Base-by-base conservation (phyloP, 1,284 basidiomycete species). In the Cutaneotrichosporon cutaneum region DNA sequence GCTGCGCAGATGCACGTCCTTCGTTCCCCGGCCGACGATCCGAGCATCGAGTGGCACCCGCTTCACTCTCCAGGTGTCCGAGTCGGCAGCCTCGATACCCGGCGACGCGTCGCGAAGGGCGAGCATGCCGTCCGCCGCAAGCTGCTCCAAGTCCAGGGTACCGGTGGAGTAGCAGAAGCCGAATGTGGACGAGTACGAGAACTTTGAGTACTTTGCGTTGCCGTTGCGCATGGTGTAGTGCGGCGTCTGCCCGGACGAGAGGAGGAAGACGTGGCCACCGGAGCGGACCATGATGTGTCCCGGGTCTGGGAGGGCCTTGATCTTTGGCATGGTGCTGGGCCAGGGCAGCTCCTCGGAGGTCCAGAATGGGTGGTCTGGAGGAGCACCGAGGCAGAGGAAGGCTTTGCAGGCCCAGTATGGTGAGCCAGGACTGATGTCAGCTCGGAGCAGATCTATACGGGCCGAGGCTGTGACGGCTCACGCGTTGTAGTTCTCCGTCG, bases 401-500 rank as follows among this genome's bases (percentile, higher is more conserved):
- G 88, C 86, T 70, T 90, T 89, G 81, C 87, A 90, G 71, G 86
- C 88, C 89, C 89, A 90, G 77, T 90, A 91, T 1, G 87, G 87
- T n/a, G 87, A 89, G 10, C 77, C 62, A 1, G 88, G 87, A 0
- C 87, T 88, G 73, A 89, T 90, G 79, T 90, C 90, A 77, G 88
- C 89, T 73, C 30, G 30, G 30, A 9, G 9, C 16, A 86, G 81
- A 89, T 5, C 4, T 2, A 26, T 10, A 4, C 85, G 72, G 85
- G 48, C 45, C 13, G 47, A 30, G 16, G 24, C n/a, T 8, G 35
- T 6, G 13, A 50, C 10, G 16, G 30, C 53, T n/a, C 30, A 55
- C 54, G 54, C 54, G 13, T 55, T 55, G 27, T 55, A 55, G 33
- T 55, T 55, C 39, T 55, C 54, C 14, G 26, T 55, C 39, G 54